Evolutionary conservation across 306 rosid species (phyloP).

Genomic region (Vigna angularis): DNA sequence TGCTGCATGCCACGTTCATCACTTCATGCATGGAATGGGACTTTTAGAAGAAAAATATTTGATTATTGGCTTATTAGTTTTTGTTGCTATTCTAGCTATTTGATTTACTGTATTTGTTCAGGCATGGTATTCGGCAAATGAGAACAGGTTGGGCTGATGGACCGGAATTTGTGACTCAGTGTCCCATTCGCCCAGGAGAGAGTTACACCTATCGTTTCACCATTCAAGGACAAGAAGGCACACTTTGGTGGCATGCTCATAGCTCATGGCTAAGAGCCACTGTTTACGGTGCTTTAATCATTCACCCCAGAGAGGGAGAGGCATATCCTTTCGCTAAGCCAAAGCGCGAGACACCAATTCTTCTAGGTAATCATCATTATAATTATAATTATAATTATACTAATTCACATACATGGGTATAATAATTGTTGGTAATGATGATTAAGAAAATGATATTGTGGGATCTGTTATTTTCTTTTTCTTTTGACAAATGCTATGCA

Average conservation of each 20-base stretch:
- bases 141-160: conserved; percentile 99
- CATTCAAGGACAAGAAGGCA: conserved; percentile 87
- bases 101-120: conserved; percentile 25
- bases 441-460: conserved; percentile 6
- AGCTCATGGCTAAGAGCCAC: conserved; percentile 98
- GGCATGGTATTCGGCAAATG: conserved; percentile 93
- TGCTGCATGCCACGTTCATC: not conserved
- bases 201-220: conserved; percentile 87
- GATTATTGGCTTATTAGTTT: not conserved
- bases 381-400: not conserved
- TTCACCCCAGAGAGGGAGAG: conserved; percentile 77
- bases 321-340: conserved; percentile 84
- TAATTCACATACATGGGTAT: not conserved
- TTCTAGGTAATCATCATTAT: conserved; percentile 63
- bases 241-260: conserved; percentile 99
- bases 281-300: conserved; percentile 84
- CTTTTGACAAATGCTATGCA: conserved; percentile 12
- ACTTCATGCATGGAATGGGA: conserved; percentile 32
- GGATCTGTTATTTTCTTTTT: not conserved
- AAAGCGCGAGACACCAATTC: conserved; percentile 70
- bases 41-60: not conserved
- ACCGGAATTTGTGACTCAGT: conserved; percentile 93
- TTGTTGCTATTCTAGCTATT: not conserved
- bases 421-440: not conserved
- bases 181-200: conserved; percentile 86